Percentiles rank a stretch among this genome's conserved stretches.
Conservation (phyloP, 148 eudicot species). For the Silene conica region DNA sequence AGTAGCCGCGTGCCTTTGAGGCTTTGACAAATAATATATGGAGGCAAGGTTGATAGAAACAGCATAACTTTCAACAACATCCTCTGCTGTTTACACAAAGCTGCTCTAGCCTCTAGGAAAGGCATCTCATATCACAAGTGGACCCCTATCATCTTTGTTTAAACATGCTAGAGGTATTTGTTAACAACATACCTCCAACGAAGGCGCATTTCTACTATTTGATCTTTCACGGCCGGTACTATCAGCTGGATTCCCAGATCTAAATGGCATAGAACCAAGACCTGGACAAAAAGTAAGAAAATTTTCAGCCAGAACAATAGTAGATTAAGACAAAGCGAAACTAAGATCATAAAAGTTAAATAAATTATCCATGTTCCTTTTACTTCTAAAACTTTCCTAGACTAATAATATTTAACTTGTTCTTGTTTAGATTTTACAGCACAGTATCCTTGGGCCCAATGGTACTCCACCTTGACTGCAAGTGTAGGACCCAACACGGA, state of each 20-base stretch:
- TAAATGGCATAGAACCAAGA: constrained; percentile 30
- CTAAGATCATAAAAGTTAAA: not conserved
- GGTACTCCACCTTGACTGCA: not conserved
- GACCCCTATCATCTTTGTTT: not conserved
- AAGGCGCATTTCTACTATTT: constrained; percentile 34
- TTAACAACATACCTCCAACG: constrained; percentile 39
- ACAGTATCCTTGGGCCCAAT: not conserved
- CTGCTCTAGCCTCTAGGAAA: not conserved
- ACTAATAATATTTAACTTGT: not conserved
- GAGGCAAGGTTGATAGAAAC: not conserved
- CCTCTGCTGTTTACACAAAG: not conserved
- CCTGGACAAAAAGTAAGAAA: constrained; percentile 25
- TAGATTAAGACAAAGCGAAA: constrained; percentile 1
- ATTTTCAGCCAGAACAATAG: constrained; percentile 9
- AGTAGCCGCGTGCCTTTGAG: not conserved
- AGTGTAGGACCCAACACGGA: not conserved
- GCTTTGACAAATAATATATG: not conserved
- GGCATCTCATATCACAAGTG: not conserved
- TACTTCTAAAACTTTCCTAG: not conserved
- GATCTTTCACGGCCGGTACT: constrained; percentile 34
- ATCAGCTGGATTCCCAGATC: constrained; percentile 33
- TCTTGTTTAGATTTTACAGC: not conserved
- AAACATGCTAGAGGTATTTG: not conserved
- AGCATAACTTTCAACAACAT: not conserved
- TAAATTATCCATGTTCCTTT: not conserved